Evolutionary conservation across 768 basidiomycete species (phyloP), one percentile per base, ranked within the genome.

Genomic region (Bullera alba): DNA sequence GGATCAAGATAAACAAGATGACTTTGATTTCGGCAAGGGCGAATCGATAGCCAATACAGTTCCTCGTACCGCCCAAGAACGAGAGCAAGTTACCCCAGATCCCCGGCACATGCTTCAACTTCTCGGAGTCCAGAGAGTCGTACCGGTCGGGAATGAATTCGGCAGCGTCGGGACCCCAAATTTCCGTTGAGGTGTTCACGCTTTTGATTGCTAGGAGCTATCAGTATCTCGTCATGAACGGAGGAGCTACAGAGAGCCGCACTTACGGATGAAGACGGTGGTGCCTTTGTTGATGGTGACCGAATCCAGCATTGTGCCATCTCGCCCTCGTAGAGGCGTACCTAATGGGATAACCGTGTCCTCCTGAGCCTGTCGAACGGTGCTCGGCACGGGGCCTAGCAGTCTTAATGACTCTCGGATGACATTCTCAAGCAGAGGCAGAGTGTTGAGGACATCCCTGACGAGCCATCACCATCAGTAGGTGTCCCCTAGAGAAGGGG

Each of bases 361-460:
- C 21, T 57, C 42, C 3, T 48, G 34, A 2, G 60, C 48, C 45
- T 60, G 48, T 15, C 70, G 58, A 23, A 66, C 57, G 2, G 70
- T 72, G 8, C 41, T 34, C 3, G 64, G 64, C 8, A 60, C 70
- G 14, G 70, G 69, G 15, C 68, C 45, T n/a, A 49, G 46, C 1
- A 69, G 46, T 35, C 69, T 41, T 12, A 71, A 48, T 3, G 42
- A 48, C 45, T 71, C 69, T 14, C 66, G 60, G 12, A 80, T 75
- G 17, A 91, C 83, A 46, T 87, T 86, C 61, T 90, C 77, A 41
- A 93, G 77, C 54, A 79, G 83, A 3, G 85, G 83, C 21, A 87
- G 77, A 36, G 77, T 75, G 3, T 83, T 76, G 37, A 90, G 68
- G 5, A 65, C 74, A 3, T 74, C 69, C 82, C 45, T 87, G 82